phyloP scores from a whole-genome alignment of 257 asterid genomes.

The Perilla frutescens region DNA sequence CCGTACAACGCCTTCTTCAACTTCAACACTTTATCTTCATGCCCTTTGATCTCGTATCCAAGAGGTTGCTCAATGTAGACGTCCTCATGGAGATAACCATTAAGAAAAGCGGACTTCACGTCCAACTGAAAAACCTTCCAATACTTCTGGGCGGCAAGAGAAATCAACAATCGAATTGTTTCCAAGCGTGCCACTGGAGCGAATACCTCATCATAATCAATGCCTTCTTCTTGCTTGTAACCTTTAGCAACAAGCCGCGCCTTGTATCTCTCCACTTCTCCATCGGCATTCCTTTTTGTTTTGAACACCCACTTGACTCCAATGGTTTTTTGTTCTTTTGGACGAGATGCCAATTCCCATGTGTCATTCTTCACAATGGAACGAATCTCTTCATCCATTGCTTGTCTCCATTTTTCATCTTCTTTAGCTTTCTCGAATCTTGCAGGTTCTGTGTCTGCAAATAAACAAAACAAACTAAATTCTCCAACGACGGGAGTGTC shows the following conservation, averaged over 20 bases:
- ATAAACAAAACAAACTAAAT: background rate
- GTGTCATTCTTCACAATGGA: background rate
- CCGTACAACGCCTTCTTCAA: too few species aligned
- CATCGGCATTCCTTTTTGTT: background rate
- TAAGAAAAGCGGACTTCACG: background rate
- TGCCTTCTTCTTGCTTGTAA: background rate
- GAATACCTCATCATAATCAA: background rate
- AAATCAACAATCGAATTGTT: background rate
- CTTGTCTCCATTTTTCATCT: background rate
- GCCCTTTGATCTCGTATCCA: too few species aligned
- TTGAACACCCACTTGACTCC: slow-evolving; percentile 3
- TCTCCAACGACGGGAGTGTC: background rate
- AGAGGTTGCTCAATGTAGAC: background rate
- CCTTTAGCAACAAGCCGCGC: background rate
- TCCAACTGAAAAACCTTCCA: background rate
- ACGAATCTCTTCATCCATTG: background rate
- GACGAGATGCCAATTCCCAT: background rate
- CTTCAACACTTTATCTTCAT: too few species aligned
- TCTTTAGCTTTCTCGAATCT: background rate
- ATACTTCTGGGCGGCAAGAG: background rate
- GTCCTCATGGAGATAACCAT: background rate
- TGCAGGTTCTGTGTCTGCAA: background rate
- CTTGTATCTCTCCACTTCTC: background rate
- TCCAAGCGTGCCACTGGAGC: background rate
- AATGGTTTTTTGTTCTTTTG: background rate